A percentile compares a stretch with the other conserved stretches of the same genome.
phyloP scores from a whole-genome alignment of 2,329 filamentous ascomycete genomes.

The Raffaelea deltoideospora region DNA sequence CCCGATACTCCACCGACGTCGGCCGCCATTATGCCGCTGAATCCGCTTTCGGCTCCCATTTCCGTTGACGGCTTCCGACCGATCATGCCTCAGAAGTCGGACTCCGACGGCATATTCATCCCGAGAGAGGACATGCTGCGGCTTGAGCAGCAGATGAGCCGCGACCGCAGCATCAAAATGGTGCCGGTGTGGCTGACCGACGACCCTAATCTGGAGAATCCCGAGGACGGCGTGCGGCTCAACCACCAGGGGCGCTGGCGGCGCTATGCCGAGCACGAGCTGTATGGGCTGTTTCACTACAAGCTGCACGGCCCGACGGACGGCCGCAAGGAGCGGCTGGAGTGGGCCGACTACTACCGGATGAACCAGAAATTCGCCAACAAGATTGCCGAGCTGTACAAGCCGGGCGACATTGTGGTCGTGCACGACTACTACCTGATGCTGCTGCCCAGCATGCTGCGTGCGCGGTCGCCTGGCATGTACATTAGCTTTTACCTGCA shows the following conservation, averaged over 20 bases:
- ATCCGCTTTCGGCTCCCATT: constrained; percentile 65
- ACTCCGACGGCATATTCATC: constrained; percentile 55
- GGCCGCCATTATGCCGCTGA: constrained; percentile 42
- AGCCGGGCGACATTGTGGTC: constrained; percentile 81
- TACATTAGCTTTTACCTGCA: constrained; percentile 94
- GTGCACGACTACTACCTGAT: constrained; percentile 93
- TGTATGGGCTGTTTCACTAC: constrained; percentile 92
- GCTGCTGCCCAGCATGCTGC: constrained; percentile 73
- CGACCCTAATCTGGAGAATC: constrained; percentile 41
- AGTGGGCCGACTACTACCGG: constrained; percentile 86
- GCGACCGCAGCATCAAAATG: constrained; percentile 62
- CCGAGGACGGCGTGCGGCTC: constrained; percentile 53
- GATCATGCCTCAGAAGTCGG: constrained; percentile 35
- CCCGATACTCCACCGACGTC: constrained; percentile 32
- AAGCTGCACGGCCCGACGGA: constrained; percentile 86
- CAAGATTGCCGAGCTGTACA: constrained; percentile 75
- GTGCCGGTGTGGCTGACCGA: constrained; percentile 83
- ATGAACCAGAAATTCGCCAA: constrained; percentile 91
- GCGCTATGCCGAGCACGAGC: constrained; percentile 76
- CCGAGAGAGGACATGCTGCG: constrained; percentile 52
- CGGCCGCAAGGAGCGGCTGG: constrained; percentile 62
- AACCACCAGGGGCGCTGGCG: constrained; percentile 80
- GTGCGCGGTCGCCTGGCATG: constrained; percentile 73
- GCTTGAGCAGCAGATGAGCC: constrained; percentile 59
- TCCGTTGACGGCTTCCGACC: constrained; percentile 56